These are phyloP conservation scores for Paecilomyces sp. DNA, from an alignment of 2,329 filamentous ascomycete species.

Conservation along the genomic window DNA sequence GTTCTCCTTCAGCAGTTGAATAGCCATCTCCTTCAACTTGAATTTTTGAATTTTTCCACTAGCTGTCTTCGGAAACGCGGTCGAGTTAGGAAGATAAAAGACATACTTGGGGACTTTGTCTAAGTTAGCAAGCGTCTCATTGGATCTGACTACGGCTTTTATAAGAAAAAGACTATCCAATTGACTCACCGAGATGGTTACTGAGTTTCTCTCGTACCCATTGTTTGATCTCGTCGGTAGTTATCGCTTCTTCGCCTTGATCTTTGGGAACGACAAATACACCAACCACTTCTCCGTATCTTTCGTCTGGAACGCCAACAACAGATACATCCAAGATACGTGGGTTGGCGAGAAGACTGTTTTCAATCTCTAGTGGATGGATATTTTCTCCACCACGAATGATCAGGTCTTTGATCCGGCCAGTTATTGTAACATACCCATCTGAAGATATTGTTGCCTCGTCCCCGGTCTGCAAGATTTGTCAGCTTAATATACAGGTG, in stretches of 20 bases:
- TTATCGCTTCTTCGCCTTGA: slow-evolving; percentile 33
- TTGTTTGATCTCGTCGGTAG: slow-evolving; percentile 52
- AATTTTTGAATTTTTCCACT: slow-evolving; percentile 98
- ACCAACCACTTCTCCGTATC: slow-evolving; percentile 78
- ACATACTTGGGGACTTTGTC: slow-evolving; percentile 68
- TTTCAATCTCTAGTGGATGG: slow-evolving; percentile 86
- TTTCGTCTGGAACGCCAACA: slow-evolving; percentile 73
- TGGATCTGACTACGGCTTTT: neutral
- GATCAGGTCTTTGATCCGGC: slow-evolving; percentile 89
- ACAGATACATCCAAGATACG: slow-evolving; percentile 70
- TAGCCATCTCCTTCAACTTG: slow-evolving; percentile 64
- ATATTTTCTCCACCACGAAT: slow-evolving; percentile 96
- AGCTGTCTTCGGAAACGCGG: slow-evolving; percentile 86
- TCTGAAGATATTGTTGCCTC: slow-evolving; percentile 78
- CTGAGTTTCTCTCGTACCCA: slow-evolving; percentile 68
- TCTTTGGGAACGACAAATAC: slow-evolving; percentile 64
- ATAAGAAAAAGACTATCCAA: neutral
- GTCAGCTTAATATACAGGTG: neutral
- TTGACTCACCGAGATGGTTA: slow-evolving; percentile 57
- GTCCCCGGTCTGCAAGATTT: slow-evolving; percentile 64
- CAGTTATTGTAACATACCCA: slow-evolving; percentile 83
- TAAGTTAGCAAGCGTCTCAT: neutral
- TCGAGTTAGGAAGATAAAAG: slow-evolving; percentile 59
- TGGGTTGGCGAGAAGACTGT: slow-evolving; percentile 69
- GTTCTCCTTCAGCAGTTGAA: slow-evolving; percentile 36